These are phyloP conservation scores for Yarrowia hollandica DNA, from an alignment of 805 yeast genomes.

Conservation along the genomic window DNA sequence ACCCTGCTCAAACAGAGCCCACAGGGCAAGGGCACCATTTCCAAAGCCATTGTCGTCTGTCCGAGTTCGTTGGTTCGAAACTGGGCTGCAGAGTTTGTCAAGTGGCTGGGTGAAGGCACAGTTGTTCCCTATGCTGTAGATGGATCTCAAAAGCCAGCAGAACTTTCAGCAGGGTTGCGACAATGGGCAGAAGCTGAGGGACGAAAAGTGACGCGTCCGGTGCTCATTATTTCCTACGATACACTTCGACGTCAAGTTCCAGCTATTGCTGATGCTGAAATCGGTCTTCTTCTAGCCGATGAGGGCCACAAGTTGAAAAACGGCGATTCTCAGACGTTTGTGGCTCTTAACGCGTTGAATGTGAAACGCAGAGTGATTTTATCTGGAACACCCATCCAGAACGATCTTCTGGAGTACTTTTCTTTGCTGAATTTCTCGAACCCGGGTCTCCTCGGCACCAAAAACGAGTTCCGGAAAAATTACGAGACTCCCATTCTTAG, in stretches of 20 bases:
- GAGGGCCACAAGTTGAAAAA: conserved; percentile 83
- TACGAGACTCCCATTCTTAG: conserved; percentile 76
- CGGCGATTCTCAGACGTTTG: conserved; percentile 89
- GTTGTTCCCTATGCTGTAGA: conserved; percentile 87
- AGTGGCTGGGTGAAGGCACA: conserved; percentile 94
- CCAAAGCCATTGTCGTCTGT: conserved; percentile 88
- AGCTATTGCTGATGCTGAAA: conserved; percentile 68
- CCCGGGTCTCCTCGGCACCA: conserved; percentile 87
- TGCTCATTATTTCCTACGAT: conserved; percentile 89
- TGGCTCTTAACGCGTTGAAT: conserved; percentile 76
- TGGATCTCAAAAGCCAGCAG: conserved; percentile 69
- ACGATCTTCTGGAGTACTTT: conserved; percentile 90
- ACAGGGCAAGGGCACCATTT: conserved; percentile 76
- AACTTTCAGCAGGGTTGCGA: conserved; percentile 64
- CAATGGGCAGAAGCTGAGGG: conserved; percentile 90
- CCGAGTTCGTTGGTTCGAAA: conserved; percentile 91
- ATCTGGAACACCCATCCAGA: conserved; percentile 96
- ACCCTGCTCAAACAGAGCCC: conserved; percentile 87
- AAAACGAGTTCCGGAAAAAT: conserved; percentile 78
- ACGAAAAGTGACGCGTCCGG: conserved; percentile 87
- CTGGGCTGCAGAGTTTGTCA: conserved; percentile 95
- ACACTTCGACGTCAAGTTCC: conserved; percentile 85
- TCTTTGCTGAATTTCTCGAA: conserved; percentile 88
- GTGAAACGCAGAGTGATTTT: conserved; percentile 87
- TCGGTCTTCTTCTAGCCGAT: conserved; percentile 83